Base-by-base conservation (phyloP, 2,329 filamentous ascomycete genomes). In the Kalaharituber pfeilii region DNA sequence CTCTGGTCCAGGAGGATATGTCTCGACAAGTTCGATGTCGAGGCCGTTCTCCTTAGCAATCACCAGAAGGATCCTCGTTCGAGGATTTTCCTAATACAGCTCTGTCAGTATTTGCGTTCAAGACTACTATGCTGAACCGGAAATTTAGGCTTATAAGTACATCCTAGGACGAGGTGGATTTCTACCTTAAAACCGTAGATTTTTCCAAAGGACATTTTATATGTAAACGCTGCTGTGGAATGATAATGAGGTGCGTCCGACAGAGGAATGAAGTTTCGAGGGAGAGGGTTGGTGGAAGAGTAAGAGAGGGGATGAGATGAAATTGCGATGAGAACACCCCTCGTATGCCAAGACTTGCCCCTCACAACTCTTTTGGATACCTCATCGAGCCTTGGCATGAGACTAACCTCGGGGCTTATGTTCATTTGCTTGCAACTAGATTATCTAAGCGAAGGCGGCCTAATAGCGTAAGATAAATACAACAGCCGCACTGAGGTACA, bases 31-130 rank as follows among this genome's bases (percentile, higher is more conserved):
- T 73, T 95, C 86, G 65, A 98, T 72, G 63, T 96, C 87, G 69
- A 98, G 79, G 70, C 84, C 81, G 75, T 96, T 96, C 75, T 86
- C 87, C 82, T 98, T 96, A 66, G 91, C 91, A 69, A 95, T 86
- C 66, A 86, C 88, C 71, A 82, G 80, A 72, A 94, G 84, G 70
- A 82, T 81, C 67, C 83, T 84, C 71, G 83, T 84, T 76, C 89
- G 88, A 72, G 84, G 76, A 79, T 95, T 94, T 69, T 77, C 79
- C 88, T 95, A 68, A 57, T 64, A 42, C 53, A 51, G 54, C 61
- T 58, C 55, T 60, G 42, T 22, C 27, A 51, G 51, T 24, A 53
- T 52, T 45, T 51, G 50, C 20, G 15, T 18, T 15, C 33, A 39
- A 39, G 30, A 36, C 13, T 2, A 36, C n/a, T n/a, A n/a, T n/a